phyloP scores from a whole-genome alignment of 108 stramenopile genomes.

The Epithemia pelagica region DNA sequence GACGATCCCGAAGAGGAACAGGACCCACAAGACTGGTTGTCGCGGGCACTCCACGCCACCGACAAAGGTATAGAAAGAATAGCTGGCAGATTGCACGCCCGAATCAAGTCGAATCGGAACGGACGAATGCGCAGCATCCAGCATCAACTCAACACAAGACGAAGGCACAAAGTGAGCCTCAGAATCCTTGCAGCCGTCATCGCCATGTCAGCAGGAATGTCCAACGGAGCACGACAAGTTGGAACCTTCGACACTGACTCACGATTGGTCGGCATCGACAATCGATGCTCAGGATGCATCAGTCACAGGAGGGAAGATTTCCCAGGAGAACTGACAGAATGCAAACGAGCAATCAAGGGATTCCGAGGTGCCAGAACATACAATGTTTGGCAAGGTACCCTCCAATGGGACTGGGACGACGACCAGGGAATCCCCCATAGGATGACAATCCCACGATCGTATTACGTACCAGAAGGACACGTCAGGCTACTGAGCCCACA shows the following conservation, averaged over 20 bases:
- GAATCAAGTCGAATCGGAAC: not conserved
- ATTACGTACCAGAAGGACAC: conserved; percentile 18
- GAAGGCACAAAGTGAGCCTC: not conserved
- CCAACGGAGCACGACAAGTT: no score
- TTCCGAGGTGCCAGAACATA: conserved; percentile 4
- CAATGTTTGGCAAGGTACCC: conserved; percentile 1
- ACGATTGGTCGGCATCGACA: conserved; percentile 9
- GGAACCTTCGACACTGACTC: conserved; percentile 26
- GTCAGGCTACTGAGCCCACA: conserved; percentile 28
- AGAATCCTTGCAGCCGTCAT: no score
- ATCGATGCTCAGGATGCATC: conserved; percentile 14
- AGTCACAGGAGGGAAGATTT: not conserved
- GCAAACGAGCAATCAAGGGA: conserved; percentile 6
- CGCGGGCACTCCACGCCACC: not conserved
- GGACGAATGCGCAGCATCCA: not conserved
- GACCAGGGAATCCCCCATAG: conserved; percentile 19
- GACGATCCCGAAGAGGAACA: not conserved
- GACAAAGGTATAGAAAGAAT: not conserved
- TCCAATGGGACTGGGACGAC: conserved; percentile 16
- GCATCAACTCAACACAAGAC: not conserved
- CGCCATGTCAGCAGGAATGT: no score
- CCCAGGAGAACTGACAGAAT: not conserved
- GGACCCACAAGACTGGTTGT: not conserved
- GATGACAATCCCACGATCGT: conserved; percentile 22
- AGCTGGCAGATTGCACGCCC: not conserved